Evolutionary conservation across 2,329 filamentous ascomycete species (phyloP).

Genomic region (Venturia oleaginea): DNA sequence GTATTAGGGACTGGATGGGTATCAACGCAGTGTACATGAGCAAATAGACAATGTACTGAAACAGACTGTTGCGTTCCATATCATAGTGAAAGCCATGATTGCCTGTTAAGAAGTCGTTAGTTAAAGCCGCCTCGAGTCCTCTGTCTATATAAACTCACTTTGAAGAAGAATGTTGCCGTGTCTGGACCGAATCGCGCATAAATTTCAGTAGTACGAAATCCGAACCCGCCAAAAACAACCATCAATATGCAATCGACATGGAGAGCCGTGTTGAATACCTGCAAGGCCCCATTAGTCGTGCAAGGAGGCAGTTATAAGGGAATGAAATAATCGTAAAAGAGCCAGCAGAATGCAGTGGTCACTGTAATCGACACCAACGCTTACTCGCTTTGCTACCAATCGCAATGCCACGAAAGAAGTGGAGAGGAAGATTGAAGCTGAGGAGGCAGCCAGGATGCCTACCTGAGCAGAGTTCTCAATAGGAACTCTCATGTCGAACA

Average conservation of each 20-base stretch:
- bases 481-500: background rate
- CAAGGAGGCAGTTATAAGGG: background rate
- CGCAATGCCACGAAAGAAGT: background rate
- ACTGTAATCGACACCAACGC: background rate
- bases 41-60: conserved; percentile 20
- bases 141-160: conserved; percentile 14
- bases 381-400: background rate
- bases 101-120: conserved; percentile 11
- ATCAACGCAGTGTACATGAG: conserved; percentile 19
- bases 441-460: background rate
- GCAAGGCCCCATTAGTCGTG: background rate
- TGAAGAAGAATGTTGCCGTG: conserved; percentile 19
- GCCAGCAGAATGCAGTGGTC: background rate
- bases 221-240: conserved; percentile 19
- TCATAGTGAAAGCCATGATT: conserved; percentile 19
- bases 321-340: background rate
- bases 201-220: conserved; percentile 18
- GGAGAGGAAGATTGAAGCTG: background rate
- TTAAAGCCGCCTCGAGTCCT: background rate
- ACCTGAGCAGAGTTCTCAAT: background rate
- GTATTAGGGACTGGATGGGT: conserved; percentile 16
- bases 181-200: conserved; percentile 17
- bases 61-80: conserved; percentile 20
- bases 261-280: conserved; percentile 19
- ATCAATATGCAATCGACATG: conserved; percentile 18